Percentiles rank a stretch among this genome's conserved stretches.
These are phyloP conservation scores for Fusarium burgessii DNA, from an alignment of 2,329 filamentous ascomycete genomes.

Conservation along the genomic window DNA sequence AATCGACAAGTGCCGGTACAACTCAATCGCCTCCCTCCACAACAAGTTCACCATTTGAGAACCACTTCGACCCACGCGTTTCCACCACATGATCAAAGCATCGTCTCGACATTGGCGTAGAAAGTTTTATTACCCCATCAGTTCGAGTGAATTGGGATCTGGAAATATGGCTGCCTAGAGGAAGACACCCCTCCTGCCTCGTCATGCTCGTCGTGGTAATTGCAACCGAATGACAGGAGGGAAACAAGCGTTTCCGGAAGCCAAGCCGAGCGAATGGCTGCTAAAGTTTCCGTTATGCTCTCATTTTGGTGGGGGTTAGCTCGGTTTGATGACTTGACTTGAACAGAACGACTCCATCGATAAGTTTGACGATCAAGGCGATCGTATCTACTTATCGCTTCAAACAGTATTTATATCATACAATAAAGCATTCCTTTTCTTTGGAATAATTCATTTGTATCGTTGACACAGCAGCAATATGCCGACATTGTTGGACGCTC, in stretches of 20 bases:
- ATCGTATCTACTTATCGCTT: slow-evolving; percentile 1
- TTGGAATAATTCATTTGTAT: neutral
- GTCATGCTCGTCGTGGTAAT: slow-evolving; percentile 12
- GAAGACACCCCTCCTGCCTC: neutral
- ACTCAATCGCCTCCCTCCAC: neutral
- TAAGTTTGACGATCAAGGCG: neutral
- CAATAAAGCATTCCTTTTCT: neutral
- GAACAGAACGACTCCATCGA: slow-evolving; percentile 2
- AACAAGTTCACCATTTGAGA: neutral
- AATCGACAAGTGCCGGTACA: neutral
- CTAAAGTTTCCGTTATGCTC: slow-evolving; percentile 12
- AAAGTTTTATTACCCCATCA: slow-evolving; percentile 1
- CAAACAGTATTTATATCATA: neutral
- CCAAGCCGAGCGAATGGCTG: slow-evolving; percentile 31
- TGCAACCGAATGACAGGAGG: slow-evolving; percentile 24
- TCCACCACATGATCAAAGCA: slow-evolving; percentile 34
- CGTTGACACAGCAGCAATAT: slow-evolving; percentile 20
- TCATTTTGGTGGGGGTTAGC: slow-evolving; percentile 15
- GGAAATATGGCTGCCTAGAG: slow-evolving; percentile 26
- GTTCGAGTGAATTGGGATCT: neutral
- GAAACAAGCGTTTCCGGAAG: slow-evolving; percentile 31
- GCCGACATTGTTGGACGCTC: slow-evolving; percentile 44
- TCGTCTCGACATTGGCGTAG: slow-evolving; percentile 27
- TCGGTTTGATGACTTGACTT: slow-evolving; percentile 13
- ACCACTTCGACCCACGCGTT: slow-evolving; percentile 28